Base-by-base conservation (phyloP, 768 basidiomycete species). In the Xanthoconium purpureum region DNA sequence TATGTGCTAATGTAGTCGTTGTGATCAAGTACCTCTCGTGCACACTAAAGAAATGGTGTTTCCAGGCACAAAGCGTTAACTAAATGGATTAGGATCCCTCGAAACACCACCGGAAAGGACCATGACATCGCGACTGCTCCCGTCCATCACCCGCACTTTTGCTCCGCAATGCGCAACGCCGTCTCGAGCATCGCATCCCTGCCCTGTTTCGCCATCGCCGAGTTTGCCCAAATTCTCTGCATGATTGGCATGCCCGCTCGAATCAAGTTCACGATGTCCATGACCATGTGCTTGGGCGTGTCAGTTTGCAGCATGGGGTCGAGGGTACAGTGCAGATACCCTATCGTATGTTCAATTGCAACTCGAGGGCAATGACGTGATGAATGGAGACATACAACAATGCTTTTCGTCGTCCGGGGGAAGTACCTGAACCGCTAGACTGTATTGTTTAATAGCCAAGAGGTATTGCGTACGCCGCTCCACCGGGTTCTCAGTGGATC, bases 331-430 rank as follows among this genome's bases (percentile, higher is more conserved):
- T 50, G 18, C 29, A 54, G 20, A 32, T 39, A 42, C 47, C 44
- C 59, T 55, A 20, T 18, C 35, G 13, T 11, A 15, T 35, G 20
- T 37, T 47, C 42, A 30, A 18, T 61, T 30, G 1, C 54, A 50
- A 24, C 5, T 42, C 48, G 1, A 7, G 24, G 18, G 10, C 24
- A 8, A 33, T 10, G 15, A 15, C 15, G 17, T 1, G 38, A 18
- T n/a, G 8, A 6, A 10, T 12, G 15, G 13, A 8, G 37, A 47
- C 39, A n/a, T 29, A 51, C 42, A 48, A 13, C n/a, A 52, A 11
- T 43, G 29, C 13, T 36, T 43, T 39, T 60, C 48, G 6, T 60
- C 43, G 37, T 49, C 49, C 7, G 7, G 8, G 14, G 60, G 55
- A 48, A 62, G 8, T 8, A 6, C 28, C 11, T 2, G 6, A 2